phyloP scores from a whole-genome alignment of 306 rosid genomes.

The Geum urbanum region DNA sequence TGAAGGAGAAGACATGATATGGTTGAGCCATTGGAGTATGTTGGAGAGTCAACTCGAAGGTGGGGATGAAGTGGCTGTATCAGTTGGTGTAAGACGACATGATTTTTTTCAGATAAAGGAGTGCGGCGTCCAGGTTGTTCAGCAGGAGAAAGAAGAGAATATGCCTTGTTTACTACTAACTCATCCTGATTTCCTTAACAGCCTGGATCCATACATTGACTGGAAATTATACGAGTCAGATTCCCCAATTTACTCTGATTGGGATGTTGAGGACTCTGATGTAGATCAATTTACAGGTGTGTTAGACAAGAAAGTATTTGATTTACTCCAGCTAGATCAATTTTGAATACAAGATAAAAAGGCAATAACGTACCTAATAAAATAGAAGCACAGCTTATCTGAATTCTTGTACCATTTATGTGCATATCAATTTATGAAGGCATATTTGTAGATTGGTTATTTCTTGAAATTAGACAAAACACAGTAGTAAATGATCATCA shows the following conservation, averaged over 20 bases:
- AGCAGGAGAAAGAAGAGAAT: neutral
- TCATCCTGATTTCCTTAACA: too few species aligned
- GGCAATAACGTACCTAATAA: neutral
- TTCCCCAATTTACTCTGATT: too few species aligned
- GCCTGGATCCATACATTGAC: too few species aligned
- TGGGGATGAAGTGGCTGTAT: neutral
- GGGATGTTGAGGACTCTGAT: neutral
- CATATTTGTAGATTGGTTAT: too few species aligned
- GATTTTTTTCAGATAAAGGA: neutral
- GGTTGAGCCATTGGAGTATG: slow-evolving; percentile 5
- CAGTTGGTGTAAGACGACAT: neutral
- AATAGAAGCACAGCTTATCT: neutral
- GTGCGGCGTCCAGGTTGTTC: neutral
- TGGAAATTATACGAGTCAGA: too few species aligned
- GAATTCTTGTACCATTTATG: too few species aligned
- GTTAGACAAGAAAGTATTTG: neutral
- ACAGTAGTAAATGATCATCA: too few species aligned
- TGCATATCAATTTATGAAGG: too few species aligned
- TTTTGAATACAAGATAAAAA: neutral
- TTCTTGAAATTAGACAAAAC: too few species aligned
- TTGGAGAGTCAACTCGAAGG: neutral
- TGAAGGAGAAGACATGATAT: slow-evolving; percentile 3
- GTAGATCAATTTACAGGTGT: neutral
- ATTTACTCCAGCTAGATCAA: neutral
- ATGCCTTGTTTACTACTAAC: too few species aligned